Evolutionary conservation across 78 protist genomes (phyloP).

Genomic region (Speleostelium caveatum): DNA sequence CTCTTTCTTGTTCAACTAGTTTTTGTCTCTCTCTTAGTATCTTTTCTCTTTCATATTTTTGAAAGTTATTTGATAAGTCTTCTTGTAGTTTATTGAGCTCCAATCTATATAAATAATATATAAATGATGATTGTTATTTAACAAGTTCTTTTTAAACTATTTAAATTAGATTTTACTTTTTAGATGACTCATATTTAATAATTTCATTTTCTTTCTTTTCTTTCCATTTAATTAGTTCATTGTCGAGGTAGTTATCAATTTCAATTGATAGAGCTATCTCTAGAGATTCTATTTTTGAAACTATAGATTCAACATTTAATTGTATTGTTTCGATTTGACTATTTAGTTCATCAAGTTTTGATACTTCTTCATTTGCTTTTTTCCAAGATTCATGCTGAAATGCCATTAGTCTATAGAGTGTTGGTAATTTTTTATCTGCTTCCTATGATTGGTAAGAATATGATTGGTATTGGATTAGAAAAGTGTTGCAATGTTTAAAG

Average conservation of each 20-base stretch:
- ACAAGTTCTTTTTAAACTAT: not conserved
- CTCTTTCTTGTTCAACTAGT: slow-evolving; percentile 9
- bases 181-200: slow-evolving; percentile 16
- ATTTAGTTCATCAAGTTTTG: slow-evolving; percentile 31
- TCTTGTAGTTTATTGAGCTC: slow-evolving; percentile 53
- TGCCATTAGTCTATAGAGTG: not conserved
- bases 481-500: too few relatives aligned
- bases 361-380: slow-evolving; percentile 13
- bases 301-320: slow-evolving; percentile 26
- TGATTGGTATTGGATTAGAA: not conserved
- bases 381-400: slow-evolving; percentile 42
- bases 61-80: slow-evolving; percentile 28
- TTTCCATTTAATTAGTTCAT: slow-evolving; percentile 36
- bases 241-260: slow-evolving; percentile 52
- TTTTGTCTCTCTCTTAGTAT: slow-evolving; percentile 22
- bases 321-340: slow-evolving; percentile 15
- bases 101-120: not conserved
- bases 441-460: not conserved
- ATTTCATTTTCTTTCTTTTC: slow-evolving; percentile 42
- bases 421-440: slow-evolving; percentile 35
- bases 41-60: slow-evolving; percentile 56
- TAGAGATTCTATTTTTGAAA: slow-evolving; percentile 53
- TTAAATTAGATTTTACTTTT: slow-evolving; percentile 14
- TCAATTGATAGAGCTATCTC: slow-evolving; percentile 54
- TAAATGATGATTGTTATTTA: not conserved